These are phyloP conservation scores for Gossypium thurberi DNA, from an alignment of 345 rosid species.

Conservation along the genomic window DNA sequence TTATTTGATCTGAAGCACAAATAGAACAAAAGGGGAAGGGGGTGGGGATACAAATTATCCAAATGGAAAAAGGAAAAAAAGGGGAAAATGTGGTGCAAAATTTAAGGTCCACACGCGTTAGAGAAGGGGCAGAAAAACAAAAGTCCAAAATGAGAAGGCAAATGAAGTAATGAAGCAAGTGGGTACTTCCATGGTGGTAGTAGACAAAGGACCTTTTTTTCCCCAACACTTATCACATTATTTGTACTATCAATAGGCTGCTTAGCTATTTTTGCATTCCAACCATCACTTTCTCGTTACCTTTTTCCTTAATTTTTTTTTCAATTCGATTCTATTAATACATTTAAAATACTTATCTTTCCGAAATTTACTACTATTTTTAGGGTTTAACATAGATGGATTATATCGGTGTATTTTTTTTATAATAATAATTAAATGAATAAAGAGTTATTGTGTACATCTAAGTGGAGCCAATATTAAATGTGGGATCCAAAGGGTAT, in stretches of 20 bases:
- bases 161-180: slow-evolving; percentile 4
- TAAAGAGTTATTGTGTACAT: no score
- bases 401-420: no score
- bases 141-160: not conserved
- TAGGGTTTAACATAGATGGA: no score
- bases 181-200: slow-evolving; percentile 8
- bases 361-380: no score
- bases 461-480: not conserved
- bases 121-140: not conserved
- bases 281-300: not conserved
- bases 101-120: not conserved
- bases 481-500: not conserved
- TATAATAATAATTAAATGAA: no score
- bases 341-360: no score
- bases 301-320: not conserved
- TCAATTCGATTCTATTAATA: not conserved
- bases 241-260: not conserved
- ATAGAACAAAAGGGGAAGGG: not conserved
- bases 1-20: no score
- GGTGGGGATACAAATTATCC: not conserved
- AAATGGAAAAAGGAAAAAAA: not conserved
- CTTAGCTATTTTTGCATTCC: not conserved
- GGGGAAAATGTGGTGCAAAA: not conserved
- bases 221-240: not conserved
- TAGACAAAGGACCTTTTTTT: not conserved